Base-by-base conservation (phyloP, 306 rosid species). In the Trifolium pratense region DNA sequence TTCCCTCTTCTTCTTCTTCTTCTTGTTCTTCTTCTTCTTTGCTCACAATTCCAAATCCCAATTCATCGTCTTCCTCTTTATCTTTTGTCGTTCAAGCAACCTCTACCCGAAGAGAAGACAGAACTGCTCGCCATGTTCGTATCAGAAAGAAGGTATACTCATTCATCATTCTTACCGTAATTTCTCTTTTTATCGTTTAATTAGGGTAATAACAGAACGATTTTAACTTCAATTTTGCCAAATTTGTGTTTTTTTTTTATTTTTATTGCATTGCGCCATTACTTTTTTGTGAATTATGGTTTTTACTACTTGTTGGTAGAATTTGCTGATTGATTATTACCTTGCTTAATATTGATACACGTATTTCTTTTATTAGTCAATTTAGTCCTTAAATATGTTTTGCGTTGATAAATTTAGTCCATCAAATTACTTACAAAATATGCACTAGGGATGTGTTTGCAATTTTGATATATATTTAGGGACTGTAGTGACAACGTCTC, bases 111-210 rank as follows among this genome's bases (percentile, higher is more conserved):
- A 81, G 83, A 16, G 88, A 87, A 59, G 86, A 91, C 83, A 71
- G 97, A 20, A 75, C 82, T 34, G 97, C 97, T 1, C 95, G 95
- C 72, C 97, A 87, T 73, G 17, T 29, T 43, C 92, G 97, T 52
- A 70, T 80, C 78, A 55, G 84, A 57, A 80, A 80, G 78, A 80
- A 75, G 84, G 84, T 80, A 15, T 21, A 1, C 7, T 11, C 20
- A 12, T 5, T 10, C 15, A 25, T 43, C 59, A 63, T 37, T 69
- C 8, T 3, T 9, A 32, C 7, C 1, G 8, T 21, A 29, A 52
- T 39, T 21, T 25, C 21, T 36, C 20, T 17, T 12, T 43, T 56
- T 7, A 31, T 4, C 9, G 5, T 49, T 5, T 23, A 53, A 11
- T 42, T 29, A 0, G 32, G 1, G 5, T 29, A 29, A 4, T 29